Evolutionary conservation across 2,329 filamentous ascomycete species (phyloP), one percentile per base, ranked within the genome.

Genomic region (Colletotrichum sp.): DNA sequence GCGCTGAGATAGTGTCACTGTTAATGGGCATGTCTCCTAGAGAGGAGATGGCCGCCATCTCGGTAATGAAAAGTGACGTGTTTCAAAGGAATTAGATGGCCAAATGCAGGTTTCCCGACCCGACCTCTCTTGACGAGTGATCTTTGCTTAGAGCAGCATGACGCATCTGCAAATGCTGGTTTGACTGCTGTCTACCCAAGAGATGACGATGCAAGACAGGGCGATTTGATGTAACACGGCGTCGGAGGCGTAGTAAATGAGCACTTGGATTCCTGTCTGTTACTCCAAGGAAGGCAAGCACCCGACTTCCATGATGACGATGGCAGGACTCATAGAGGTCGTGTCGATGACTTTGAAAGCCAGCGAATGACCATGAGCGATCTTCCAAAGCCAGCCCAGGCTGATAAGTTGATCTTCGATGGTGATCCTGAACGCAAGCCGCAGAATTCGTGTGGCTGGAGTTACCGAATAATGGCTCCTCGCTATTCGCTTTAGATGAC

Each of bases 401-500:
- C n/a, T 48, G n/a, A 48, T n/a, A 18, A 52, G 43, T 13, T 13
- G n/a, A 30, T 18, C 24, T 58, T 55, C 26, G 30, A 52, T 66
- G 64, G 13, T 34, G 21, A 58, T 30, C 32, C 24, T 66, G 52
- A 58, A 68, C 10, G 16, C 9, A n/a, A 58, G 32, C 38, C 24
- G 9, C 66, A 60, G 8, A 43, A 18, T 52, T 52, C 12, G n/a
- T 24, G 55, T 60, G 66, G 66, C 66, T 58, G 34, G 30, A 13
- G 24, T 18, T 4, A 13, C 16, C n/a, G 13, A 30, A 43, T 12
- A 32, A 68, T 15, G 48, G 18, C 48, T 18, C 58, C 73, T 76
- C 73, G 73, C 73, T 76, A 60, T 65, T 76, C 73, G 73, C 65
- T 76, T 13, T 69, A 76, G 34, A 60, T 60, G 56, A 60, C 32